phyloP scores from a whole-genome alignment of 768 basidiomycete genomes.

The Lactifluus subvellereus region DNA sequence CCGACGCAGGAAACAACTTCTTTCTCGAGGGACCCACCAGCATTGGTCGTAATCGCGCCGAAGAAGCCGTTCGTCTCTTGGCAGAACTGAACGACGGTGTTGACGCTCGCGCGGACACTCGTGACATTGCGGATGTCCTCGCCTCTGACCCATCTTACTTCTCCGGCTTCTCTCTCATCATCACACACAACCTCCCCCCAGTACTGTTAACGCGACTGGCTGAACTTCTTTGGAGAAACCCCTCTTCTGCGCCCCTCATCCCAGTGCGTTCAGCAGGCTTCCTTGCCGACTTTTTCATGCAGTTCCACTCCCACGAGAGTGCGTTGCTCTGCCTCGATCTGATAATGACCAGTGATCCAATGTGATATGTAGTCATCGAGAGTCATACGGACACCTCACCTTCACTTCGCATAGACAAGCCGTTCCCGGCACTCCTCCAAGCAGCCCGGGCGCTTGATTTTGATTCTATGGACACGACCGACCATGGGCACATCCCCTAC shows the following conservation, averaged over 20 bases:
- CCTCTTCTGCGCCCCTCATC: slow-evolving; percentile 60
- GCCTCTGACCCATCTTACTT: slow-evolving; percentile 49
- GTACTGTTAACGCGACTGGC: slow-evolving; percentile 53
- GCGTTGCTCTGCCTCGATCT: slow-evolving; percentile 27
- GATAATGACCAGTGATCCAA: not conserved
- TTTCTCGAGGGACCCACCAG: slow-evolving; percentile 76
- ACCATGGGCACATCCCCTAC: slow-evolving; percentile 88
- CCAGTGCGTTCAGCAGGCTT: slow-evolving; percentile 85
- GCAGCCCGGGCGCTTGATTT: slow-evolving; percentile 70
- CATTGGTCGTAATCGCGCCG: slow-evolving; percentile 73
- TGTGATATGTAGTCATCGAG: slow-evolving; percentile 62
- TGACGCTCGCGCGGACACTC: slow-evolving; percentile 55
- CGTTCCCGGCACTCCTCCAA: slow-evolving; percentile 77
- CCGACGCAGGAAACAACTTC: slow-evolving; percentile 95
- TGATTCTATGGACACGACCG: slow-evolving; percentile 75
- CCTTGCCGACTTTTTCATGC: slow-evolving; percentile 81
- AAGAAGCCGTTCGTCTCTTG: slow-evolving; percentile 71
- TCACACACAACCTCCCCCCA: slow-evolving; percentile 74
- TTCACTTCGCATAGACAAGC: slow-evolving; percentile 80
- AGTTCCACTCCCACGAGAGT: slow-evolving; percentile 86
- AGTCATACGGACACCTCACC: slow-evolving; percentile 73
- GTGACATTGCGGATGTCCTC: slow-evolving; percentile 54
- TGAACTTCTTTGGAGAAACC: slow-evolving; percentile 59
- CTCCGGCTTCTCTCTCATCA: slow-evolving; percentile 66
- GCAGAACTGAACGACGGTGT: slow-evolving; percentile 87